Base-by-base conservation (phyloP, 371 early-diverging fungal genomes). In the Apophysomyces trapeziformis region DNA sequence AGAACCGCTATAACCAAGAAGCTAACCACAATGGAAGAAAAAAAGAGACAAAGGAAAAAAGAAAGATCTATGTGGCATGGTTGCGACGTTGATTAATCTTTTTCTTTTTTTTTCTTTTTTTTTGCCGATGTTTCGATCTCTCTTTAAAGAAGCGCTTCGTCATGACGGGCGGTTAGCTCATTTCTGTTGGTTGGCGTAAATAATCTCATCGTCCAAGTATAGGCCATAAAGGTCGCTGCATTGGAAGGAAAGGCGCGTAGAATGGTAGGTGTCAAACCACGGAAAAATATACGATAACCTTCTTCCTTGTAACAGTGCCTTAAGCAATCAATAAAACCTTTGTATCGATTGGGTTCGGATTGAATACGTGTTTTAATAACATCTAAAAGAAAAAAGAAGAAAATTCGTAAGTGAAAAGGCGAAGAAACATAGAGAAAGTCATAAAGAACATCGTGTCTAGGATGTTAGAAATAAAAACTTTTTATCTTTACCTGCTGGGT, bases 231-330 rank as follows among this genome's bases (percentile, higher is more conserved):
- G 2, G 92, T 92, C 2, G 92, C 92, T 4, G 92, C 94, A 67
- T 93, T 93, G n/a, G 92, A 92, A 2, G 94, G 94, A 67, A 93
- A 92, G 0, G 93, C 94, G n/a, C 94, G 78, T 18, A 93, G 74
- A 14, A 89, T 80, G 0, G 92, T 92, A 7, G 93, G 92, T n/a
- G 86, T 87, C 38, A 90, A 60, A 3, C 94, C 94, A 66, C 83
- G 76, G 64, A 91, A 92, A 38, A 92, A 85, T 9, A 87, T 85
- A 36, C 86, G 66, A 57, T 76, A 76, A 1, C 93, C 93, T 69
- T 91, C 91, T 59, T 79, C 74, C 26, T 72, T 70, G 56, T 84
- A 89, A 47, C 88, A 82, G 1, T 64, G 69, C 45, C 70, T 71
- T 18, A 88, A 74, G 38, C 87, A 85, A 64, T 87, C 79, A 37